These are phyloP conservation scores for Phytophthora europaea DNA, from an alignment of 352 stramenopile genomes.

Conservation along the genomic window DNA sequence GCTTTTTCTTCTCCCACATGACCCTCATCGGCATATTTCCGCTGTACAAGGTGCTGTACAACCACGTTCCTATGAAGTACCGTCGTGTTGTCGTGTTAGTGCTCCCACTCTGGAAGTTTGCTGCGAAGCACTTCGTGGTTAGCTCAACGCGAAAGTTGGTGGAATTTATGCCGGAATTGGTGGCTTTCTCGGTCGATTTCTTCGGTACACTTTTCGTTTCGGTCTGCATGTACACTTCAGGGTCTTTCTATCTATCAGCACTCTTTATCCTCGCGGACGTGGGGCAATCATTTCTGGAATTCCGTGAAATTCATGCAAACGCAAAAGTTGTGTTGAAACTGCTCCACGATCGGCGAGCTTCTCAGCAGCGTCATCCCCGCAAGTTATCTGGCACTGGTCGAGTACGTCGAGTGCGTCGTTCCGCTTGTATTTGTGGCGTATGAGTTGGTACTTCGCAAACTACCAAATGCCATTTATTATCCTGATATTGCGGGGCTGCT, in stretches of 20 bases:
- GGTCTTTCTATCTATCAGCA: slow-evolving; percentile 1
- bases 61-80: slow-evolving; percentile 3
- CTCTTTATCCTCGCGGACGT: slow-evolving; percentile 13
- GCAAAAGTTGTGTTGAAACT: slow-evolving; percentile 4
- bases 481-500: background rate
- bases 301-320: slow-evolving; percentile 16
- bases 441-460: slow-evolving; percentile 33
- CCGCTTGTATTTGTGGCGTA: slow-evolving; percentile 41
- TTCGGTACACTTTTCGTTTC: slow-evolving; percentile 23
- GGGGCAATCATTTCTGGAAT: slow-evolving; percentile 11
- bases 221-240: slow-evolving; percentile 23
- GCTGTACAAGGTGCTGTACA: slow-evolving; percentile 11
- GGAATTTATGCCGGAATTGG: slow-evolving; percentile 3
- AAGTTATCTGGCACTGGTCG: slow-evolving; percentile 29
- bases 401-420: slow-evolving; percentile 48
- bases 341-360: background rate
- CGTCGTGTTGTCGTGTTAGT: slow-evolving; percentile 1
- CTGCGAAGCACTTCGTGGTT: background rate
- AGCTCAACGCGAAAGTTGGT: background rate
- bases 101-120: slow-evolving; percentile 10
- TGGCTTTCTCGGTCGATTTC: slow-evolving; percentile 17
- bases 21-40: slow-evolving; percentile 8
- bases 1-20: slow-evolving; percentile 13
- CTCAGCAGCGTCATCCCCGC: background rate
- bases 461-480: slow-evolving; percentile 47